phyloP scores from a whole-genome alignment of 768 basidiomycete species.

The Lactarius evosmus region DNA sequence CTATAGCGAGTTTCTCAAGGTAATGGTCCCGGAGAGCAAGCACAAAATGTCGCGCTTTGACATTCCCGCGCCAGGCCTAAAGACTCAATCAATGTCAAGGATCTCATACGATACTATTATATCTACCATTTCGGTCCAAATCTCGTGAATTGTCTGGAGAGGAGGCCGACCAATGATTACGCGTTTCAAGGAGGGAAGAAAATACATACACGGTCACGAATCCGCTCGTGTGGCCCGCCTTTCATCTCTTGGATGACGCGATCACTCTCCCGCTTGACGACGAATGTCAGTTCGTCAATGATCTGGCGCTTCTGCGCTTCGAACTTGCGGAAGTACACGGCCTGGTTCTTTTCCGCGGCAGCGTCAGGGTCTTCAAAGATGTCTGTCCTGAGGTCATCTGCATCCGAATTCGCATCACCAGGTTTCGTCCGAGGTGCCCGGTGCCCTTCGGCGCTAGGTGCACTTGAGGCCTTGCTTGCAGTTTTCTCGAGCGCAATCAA shows the following conservation, averaged over 20 bases:
- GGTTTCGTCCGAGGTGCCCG: not conserved
- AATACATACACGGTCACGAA: not conserved
- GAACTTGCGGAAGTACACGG: constrained; percentile 29
- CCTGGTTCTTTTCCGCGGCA: constrained; percentile 29
- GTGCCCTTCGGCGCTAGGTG: not conserved
- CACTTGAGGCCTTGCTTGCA: constrained; percentile 7
- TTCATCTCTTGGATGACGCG: constrained; percentile 27
- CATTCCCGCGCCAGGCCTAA: constrained; percentile 28
- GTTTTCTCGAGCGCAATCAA: constrained; percentile 28
- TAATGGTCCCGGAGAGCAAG: constrained; percentile 36
- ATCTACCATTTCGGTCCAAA: constrained; percentile 33
- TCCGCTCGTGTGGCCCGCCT: constrained; percentile 30
- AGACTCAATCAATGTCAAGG: not conserved
- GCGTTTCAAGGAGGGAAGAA: not conserved
- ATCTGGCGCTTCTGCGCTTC: constrained; percentile 26
- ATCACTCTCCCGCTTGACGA: constrained; percentile 28
- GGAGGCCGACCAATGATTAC: not conserved
- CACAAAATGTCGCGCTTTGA: constrained; percentile 25
- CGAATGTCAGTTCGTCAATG: constrained; percentile 19
- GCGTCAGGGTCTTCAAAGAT: constrained; percentile 28
- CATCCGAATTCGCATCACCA: not conserved
- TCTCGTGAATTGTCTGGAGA: constrained; percentile 1
- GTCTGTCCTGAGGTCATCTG: constrained; percentile 23
- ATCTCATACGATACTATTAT: not conserved
- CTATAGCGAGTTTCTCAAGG: constrained; percentile 27